Evolutionary conservation across 2,329 filamentous ascomycete species (phyloP), one percentile per base, ranked within the genome.

Genomic region (Arthrinium puccinioides): DNA sequence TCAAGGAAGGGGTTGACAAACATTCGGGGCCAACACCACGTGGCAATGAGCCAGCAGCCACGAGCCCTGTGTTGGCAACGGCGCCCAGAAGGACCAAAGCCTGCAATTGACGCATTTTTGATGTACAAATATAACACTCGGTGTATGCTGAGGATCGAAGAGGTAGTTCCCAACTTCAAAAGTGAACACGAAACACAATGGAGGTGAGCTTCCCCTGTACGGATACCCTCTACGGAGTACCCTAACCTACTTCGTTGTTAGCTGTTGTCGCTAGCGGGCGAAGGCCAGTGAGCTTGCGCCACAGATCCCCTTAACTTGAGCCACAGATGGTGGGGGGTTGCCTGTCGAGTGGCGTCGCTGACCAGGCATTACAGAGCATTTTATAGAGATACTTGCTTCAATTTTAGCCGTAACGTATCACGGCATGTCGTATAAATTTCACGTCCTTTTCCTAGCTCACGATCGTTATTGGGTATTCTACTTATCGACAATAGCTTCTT

Each of bases 21-120:
- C 89, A 95, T 66, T 96, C 88, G 32, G 89, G 89, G 24, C 84
- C 79, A 52, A 96, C 89, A 51, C 89, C 89, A 56, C 87, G 77
- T 39, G 89, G 89, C 56, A 87, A 68, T 40, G 76, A 70, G 44
- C 82, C 80, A 56, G 82, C 77, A 47, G 75, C 78, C 49, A 76
- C 58, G 60, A 70, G 60, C 39, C 67, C 58, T 46, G 57, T 62
- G 37, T 64, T 65, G 44, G 64, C 64, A 45, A 73, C 54, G 50
- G 69, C 69, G 60, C 72, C 60, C 43, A 73, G 44, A 46, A 77
- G 65, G 60, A 70, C 64, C 61, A 72, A 53, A 41, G 67, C 63
- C 46, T 57, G 60, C 51, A 62, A 63, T 51, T 68, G 69, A 53
- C 64, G 66, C 72, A 75, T 76, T 38, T 43, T 63, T 48, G 16